Conservation (phyloP, 305 asterid species). For the Solanum aculeatissimum region DNA sequence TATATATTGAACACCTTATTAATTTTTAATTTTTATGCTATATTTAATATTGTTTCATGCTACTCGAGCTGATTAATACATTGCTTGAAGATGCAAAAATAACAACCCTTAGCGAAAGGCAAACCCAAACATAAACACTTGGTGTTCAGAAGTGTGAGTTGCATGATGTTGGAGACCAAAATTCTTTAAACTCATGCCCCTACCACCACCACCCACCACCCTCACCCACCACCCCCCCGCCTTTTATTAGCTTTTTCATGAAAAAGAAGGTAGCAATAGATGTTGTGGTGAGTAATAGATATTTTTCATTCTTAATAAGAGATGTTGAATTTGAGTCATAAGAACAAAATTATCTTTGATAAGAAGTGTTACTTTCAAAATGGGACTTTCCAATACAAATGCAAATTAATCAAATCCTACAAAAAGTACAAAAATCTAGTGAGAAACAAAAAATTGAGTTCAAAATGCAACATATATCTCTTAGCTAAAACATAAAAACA, state of each 20-base stretch:
- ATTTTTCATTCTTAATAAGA: no score
- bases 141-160: background rate
- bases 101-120: background rate
- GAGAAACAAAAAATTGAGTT: background rate
- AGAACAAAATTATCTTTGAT: no score
- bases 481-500: background rate
- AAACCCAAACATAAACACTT: background rate
- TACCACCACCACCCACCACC: no score
- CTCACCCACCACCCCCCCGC: no score
- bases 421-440: no score
- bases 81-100: background rate
- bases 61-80: no score
- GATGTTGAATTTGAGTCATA: no score
- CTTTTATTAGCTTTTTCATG: no score
- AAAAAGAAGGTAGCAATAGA: background rate
- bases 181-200: background rate
- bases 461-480: background rate
- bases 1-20: background rate
- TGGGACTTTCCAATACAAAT: no score
- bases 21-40: background rate
- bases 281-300: background rate
- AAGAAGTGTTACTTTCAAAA: background rate
- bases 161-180: background rate
- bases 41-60: no score
- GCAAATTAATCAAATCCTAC: no score